Evolutionary conservation across 2,329 filamentous ascomycete genomes (phyloP), one percentile per base, ranked within the genome.

Genomic region (Fusarium pseudograminearum): DNA sequence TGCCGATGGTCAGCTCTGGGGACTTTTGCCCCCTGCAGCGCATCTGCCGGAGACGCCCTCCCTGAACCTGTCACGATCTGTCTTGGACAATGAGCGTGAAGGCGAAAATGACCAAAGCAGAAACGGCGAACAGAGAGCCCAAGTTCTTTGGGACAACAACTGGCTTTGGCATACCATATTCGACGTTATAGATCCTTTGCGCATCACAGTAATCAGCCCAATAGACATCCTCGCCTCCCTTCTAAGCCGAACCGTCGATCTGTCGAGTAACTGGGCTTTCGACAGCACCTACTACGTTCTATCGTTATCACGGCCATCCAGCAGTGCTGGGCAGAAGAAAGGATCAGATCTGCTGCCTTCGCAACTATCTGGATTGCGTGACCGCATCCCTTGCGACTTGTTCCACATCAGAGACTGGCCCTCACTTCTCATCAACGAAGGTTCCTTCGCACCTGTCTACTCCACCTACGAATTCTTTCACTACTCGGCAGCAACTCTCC

Each of bases 371-470:
- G 33, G 46, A 46, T 11, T 65, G 22, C 60, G 53, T 8, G 54
- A 70, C 22, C 67, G 74, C 1, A 51, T 69, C 15, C 74, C 77
- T 3, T 80, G 77, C 67, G 76, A 75, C 14, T 78, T 93, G 1
- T 84, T 93, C 45, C 83, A 83, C 28, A 80, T 86, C n/a, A 84
- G 86, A 2, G 85, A 86, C 3, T 94, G 92, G 92, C 84, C 83
- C 0, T 84, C 86, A 20, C 73, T 93, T 1, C 81, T 86, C 3
- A 86, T 93, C 68, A 94, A 94, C 76, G 92, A 95, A 79, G 91
- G 91, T 11, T 93, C 91, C 0, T 93, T 89, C 7, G 85, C 91
- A n/a, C 85, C 85, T 60, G 90, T 88, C 8, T 94, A 93, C 79
- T 85, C 86, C 47, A 89, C 87, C 6, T 91, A 93, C 76, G 89